Conservation (phyloP, 805 yeast genomes). For the Blastobotrys robertii region DNA sequence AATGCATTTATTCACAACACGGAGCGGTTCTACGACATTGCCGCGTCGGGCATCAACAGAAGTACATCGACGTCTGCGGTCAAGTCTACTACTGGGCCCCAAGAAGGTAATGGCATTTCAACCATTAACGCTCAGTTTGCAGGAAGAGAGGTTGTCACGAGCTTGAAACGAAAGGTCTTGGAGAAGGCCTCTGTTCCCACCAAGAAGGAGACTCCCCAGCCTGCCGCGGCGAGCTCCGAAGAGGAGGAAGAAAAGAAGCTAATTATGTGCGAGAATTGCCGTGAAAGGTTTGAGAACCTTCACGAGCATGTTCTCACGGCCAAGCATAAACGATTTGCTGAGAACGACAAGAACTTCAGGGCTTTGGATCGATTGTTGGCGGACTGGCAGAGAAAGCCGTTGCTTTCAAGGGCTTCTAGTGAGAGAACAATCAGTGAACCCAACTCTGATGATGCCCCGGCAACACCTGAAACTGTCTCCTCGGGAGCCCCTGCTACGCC, state of each 20-base stretch:
- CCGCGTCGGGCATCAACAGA: constrained; percentile 51
- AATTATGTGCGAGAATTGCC: constrained; percentile 93
- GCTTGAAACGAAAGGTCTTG: constrained; percentile 32
- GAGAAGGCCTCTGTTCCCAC: constrained; percentile 3
- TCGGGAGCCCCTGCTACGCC: no score
- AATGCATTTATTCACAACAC: background rate
- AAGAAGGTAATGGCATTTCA: constrained; percentile 25
- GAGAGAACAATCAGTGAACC: no score
- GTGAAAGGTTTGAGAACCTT: constrained; percentile 70
- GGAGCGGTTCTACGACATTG: constrained; percentile 39
- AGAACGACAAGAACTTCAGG: constrained; percentile 52
- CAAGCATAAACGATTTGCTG: constrained; percentile 72
- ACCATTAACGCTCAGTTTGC: constrained; percentile 22
- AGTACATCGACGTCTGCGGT: constrained; percentile 31
- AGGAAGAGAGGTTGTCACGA: constrained; percentile 31
- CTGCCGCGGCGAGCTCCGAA: constrained; percentile 20
- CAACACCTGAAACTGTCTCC: no score
- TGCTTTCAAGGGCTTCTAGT: no score
- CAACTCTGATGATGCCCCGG: no score
- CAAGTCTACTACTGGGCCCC: constrained; percentile 24
- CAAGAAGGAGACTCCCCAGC: background rate
- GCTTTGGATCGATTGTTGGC: no score
- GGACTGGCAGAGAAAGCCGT: no score
- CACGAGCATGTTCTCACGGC: constrained; percentile 62
- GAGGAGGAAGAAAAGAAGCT: constrained; percentile 26